Evolutionary conservation across 139 green algal species (phyloP), one percentile per base, ranked within the genome.

Genomic region (Eudorina sp.): DNA sequence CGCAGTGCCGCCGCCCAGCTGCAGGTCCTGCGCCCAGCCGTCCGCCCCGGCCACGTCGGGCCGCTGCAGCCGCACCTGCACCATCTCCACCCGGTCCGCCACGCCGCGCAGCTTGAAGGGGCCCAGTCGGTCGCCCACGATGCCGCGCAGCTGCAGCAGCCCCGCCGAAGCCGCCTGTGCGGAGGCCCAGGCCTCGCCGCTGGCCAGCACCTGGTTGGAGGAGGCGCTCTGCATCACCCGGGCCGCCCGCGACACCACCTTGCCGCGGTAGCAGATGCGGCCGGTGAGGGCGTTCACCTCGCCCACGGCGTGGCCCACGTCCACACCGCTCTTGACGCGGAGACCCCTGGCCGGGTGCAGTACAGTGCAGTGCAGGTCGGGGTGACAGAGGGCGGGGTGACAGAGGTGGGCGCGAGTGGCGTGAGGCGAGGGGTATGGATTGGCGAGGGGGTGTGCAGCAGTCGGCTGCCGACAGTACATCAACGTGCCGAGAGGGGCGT

Each of bases 201-300:
- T 85, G 55, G 48, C 48, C 53, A 89, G 43, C 41, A 89, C 84
- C 84, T 91, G 88, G 88, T 89, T 89, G 46, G 34, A 69, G 4
- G 72, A 78, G 29, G 88, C 88, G 41, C 11, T 75, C 58, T 84
- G 69, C 55, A 79, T 85, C 43, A 88, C 60, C 14, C 88, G 70
- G 0, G 46, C 27, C 1, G 85, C 60, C 2, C 90, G 87, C 27
- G 64, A 66, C 9, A 91, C 82, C 27, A 90, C 81, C 66, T 89
- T 90, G 48, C 90, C 90, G 5, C 90, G 77, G 86, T 93, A 93
- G 45, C 58, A 81, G 76, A 91, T 88, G 34, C 84, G 68, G n/a
- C 90, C 90, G 2, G 90, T 91, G 19, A 89, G 60, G 11, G 78
- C 58, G 76, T 91, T 86, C 36, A 90, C 83, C 74, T 88, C 82